Evolutionary conservation across 306 rosid genomes (phyloP), one percentile per base, ranked within the genome.

Genomic region (Rosa persica): DNA sequence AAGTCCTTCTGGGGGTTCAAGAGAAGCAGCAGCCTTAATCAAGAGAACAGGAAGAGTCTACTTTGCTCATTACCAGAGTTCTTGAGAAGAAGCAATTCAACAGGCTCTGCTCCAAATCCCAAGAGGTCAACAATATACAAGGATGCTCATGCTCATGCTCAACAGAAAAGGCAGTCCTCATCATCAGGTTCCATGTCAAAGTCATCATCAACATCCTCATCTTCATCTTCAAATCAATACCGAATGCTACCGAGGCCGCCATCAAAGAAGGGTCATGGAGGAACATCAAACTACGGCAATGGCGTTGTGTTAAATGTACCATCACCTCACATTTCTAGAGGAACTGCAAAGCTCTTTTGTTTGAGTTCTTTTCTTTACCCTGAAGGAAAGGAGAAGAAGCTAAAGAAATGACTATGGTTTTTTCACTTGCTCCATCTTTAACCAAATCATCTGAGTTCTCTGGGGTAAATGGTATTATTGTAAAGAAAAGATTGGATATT

Each of bases 1-100:
- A 92, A 82, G 82, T 89, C 98, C 17, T 96, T 93, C 72, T 96
- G 97, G 99, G 93, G 97, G 54, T 93, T 90, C 85, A 87, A 84
- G 48, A 93, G 98, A 89, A 96, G 98, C 51, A 87, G 51, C 62
- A 96, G 99, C 85, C 87, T 96, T 34, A 91, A 91, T 54, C 85
- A 84, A 79, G 96, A 90, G 60, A 82, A 76, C 64, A 91, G 83
- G 86, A 89, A 82, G 72, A 78, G 80, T 25, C 74, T 85, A 64
- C 80, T 80, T 42, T 81, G 81, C 54, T 85, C 97, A 7, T 54
- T 83, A 22, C 92, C 96, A 38, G 71, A 67, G 8, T 87, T 88
- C 76, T 64, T 96, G 23, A 89, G 90, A 49, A 79, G 99, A 73
- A 96, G 96, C 83, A 89, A 91, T 39, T 93, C 99, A 64, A 86